A percentile compares a stretch with the other conserved stretches of the same genome.
These are phyloP conservation scores for Salvia rosmarinus DNA, from an alignment of 257 asterid genomes.

Conservation along the genomic window DNA sequence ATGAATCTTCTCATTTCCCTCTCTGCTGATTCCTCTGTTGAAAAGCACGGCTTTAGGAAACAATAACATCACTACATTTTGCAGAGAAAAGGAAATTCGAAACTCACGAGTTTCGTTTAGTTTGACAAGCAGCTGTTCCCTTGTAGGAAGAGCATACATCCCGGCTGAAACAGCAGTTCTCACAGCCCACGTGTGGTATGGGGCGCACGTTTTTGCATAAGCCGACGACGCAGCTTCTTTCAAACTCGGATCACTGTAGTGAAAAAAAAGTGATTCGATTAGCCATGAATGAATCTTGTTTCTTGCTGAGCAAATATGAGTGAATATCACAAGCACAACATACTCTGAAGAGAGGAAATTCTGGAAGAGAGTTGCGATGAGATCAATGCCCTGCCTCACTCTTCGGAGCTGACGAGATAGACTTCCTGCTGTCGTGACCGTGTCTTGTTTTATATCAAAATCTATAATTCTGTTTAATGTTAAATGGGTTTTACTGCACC, in stretches of 20 bases:
- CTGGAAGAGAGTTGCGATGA: slow-evolving; percentile 69
- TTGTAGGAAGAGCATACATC: slow-evolving; percentile 81
- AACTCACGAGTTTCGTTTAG: slow-evolving; percentile 75
- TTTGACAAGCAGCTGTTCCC: slow-evolving; percentile 71
- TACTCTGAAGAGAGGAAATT: slow-evolving; percentile 75
- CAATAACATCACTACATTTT: neutral
- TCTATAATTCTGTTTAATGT: slow-evolving; percentile 59
- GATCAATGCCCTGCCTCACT: slow-evolving; percentile 92
- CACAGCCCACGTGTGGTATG: slow-evolving; percentile 84
- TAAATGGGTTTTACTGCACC: slow-evolving; percentile 52
- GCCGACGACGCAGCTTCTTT: slow-evolving; percentile 81
- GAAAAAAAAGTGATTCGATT: neutral
- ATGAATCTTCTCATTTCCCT: slow-evolving; percentile 78
- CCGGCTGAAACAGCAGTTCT: slow-evolving; percentile 90
- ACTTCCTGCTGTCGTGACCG: slow-evolving; percentile 68
- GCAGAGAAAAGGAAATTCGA: neutral
- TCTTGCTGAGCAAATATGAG: neutral
- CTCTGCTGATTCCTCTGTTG: slow-evolving; percentile 66
- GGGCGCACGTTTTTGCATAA: slow-evolving; percentile 73
- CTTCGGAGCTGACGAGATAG: slow-evolving; percentile 77
- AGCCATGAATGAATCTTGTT: neutral
- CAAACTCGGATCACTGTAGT: slow-evolving; percentile 55
- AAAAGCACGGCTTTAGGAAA: neutral
- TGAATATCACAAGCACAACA: neutral
- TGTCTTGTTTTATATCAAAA: slow-evolving; percentile 51